phyloP scores from a whole-genome alignment of 352 stramenopile genomes.

The Blastocystis hominis region DNA sequence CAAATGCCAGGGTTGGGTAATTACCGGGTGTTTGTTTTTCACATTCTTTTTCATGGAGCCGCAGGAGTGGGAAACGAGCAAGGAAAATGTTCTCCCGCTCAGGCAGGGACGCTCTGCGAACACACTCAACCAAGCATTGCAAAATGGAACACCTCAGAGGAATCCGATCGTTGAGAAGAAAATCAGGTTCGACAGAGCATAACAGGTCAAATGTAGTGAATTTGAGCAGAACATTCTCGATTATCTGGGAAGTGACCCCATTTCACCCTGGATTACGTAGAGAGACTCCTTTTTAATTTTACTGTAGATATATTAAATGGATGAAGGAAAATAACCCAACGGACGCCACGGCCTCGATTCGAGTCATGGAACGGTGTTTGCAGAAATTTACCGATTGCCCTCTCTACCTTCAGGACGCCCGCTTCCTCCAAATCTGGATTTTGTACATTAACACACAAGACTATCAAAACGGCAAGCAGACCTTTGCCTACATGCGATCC shows the following conservation, averaged over 20 bases:
- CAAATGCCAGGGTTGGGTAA: too few species aligned
- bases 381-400: conserved; percentile 34
- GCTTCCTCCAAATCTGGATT: conserved; percentile 50
- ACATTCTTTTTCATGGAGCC: neutral
- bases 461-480: conserved; percentile 27
- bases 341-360: neutral
- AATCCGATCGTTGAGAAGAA: neutral
- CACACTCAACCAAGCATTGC: conserved; percentile 10
- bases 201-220: neutral
- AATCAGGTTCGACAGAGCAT: neutral
- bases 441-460: conserved; percentile 35
- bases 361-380: conserved; percentile 18
- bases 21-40: too few species aligned
- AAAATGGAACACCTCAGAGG: conserved; percentile 9
- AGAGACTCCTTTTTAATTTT: neutral
- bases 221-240: neutral
- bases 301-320: conserved; percentile 55
- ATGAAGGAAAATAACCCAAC: conserved; percentile 40
- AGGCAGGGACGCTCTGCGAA: conserved; percentile 19
- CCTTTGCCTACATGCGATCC: conserved; percentile 18
- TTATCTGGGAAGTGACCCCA: conserved; percentile 24
- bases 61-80: conserved; percentile 52
- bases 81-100: conserved; percentile 28
- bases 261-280: conserved; percentile 18
- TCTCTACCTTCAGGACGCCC: neutral